A percentile compares a stretch with the other conserved stretches of the same genome.
Conservation (phyloP, 176 grass and related monocot genomes). For the Oryza meridionalis region DNA sequence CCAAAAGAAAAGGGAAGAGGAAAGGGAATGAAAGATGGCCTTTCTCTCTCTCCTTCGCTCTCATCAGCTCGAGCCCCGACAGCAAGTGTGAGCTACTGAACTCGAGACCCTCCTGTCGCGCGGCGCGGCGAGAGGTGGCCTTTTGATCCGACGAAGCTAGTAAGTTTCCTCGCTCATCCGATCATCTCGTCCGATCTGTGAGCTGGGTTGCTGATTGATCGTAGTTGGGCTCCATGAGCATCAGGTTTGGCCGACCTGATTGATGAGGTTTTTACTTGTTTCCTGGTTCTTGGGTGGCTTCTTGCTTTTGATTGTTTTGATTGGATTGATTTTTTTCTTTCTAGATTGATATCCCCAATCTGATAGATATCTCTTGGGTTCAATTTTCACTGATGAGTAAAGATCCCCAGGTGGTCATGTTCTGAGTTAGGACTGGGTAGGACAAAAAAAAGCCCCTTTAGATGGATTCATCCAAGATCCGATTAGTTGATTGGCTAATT, state of each 20-base stretch:
- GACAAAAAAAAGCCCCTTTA: neutral
- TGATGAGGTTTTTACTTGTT: conserved; percentile 6
- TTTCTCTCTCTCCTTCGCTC: conserved; percentile 18
- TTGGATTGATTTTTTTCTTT: neutral
- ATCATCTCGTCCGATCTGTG: neutral
- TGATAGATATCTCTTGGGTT: neutral
- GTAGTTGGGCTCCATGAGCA: conserved; percentile 8
- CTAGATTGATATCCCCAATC: neutral
- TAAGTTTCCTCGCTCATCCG: conserved; percentile 27
- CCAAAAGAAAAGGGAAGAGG: conserved; percentile 3
- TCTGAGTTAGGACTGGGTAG: neutral
- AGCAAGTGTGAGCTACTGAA: conserved; percentile 39
- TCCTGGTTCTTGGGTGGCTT: conserved; percentile 6
- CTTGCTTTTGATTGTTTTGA: neutral
- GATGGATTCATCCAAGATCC: conserved; percentile 33
- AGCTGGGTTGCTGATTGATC: neutral
- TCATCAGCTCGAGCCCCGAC: neutral
- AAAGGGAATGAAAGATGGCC: neutral
- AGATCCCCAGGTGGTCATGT: conserved; percentile 15
- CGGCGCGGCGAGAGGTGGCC: neutral
- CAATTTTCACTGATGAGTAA: neutral
- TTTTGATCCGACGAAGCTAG: conserved; percentile 39
- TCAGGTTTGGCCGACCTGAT: neutral
- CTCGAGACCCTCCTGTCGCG: conserved; percentile 38
- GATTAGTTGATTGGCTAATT: neutral